phyloP scores from a whole-genome alignment of 495 filamentous ascomycete genomes.

The Trichoderma erinaceum region DNA sequence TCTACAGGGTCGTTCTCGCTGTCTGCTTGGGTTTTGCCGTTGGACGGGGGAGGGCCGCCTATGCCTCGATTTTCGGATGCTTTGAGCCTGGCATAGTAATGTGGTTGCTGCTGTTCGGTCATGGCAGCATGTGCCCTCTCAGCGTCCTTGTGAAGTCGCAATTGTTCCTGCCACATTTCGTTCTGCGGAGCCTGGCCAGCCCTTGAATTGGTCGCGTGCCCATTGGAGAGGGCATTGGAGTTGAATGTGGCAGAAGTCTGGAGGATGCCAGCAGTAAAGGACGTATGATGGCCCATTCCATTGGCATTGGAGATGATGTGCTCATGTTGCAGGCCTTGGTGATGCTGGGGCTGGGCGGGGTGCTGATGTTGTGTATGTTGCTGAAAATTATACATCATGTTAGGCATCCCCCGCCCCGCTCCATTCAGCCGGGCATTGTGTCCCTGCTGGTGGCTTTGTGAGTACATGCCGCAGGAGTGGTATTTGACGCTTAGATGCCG shows the following conservation, averaged over 20 bases:
- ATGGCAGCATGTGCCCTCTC: constrained; percentile 63
- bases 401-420: constrained; percentile 40
- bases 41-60: constrained; percentile 28
- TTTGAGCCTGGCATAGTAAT: constrained; percentile 49
- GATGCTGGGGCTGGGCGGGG: constrained; percentile 68
- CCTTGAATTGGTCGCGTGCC: constrained; percentile 45
- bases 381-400: constrained; percentile 63
- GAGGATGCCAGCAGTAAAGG: constrained; percentile 68
- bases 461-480: constrained; percentile 58
- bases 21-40: constrained; percentile 33
- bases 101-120: constrained; percentile 47
- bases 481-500: neutral
- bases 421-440: constrained; percentile 68
- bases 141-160: constrained; percentile 68
- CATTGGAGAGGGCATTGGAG: constrained; percentile 68
- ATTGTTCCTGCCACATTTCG: constrained; percentile 85
- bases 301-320: constrained; percentile 55
- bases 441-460: constrained; percentile 69
- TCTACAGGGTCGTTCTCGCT: constrained; percentile 58
- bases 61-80: constrained; percentile 55
- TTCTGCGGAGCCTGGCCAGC: constrained; percentile 47
- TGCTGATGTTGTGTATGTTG: constrained; percentile 56
- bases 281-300: constrained; percentile 69
- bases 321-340: constrained; percentile 64
- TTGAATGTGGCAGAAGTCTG: constrained; percentile 71